phyloP scores from a whole-genome alignment of 768 basidiomycete species.

The Pholiota microspora region DNA sequence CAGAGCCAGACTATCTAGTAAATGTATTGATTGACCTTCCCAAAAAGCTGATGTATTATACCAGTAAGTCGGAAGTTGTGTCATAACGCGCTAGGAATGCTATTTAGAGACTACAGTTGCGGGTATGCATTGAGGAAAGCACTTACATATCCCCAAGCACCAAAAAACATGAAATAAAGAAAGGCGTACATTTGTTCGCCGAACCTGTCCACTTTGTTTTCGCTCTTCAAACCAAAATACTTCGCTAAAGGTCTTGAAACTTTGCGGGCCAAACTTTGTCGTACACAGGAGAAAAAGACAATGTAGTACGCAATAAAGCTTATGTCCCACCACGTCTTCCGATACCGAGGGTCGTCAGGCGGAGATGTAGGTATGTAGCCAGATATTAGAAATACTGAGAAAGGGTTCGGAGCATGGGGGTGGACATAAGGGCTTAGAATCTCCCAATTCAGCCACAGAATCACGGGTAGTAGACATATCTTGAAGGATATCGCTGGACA shows the following conservation, averaged over 20 bases:
- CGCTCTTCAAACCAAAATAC: constrained; percentile 65
- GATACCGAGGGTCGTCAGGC: constrained; percentile 57
- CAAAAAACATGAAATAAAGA: constrained; percentile 72
- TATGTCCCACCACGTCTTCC: constrained; percentile 74
- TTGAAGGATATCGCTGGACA: constrained; percentile 63
- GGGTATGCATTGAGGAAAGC: not conserved
- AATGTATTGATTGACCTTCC: constrained; percentile 49
- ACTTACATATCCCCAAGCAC: constrained; percentile 78
- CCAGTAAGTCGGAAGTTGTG: constrained; percentile 80
- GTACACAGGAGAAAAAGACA: constrained; percentile 85
- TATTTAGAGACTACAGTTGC: not conserved
- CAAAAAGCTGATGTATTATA: constrained; percentile 82
- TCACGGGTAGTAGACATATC: constrained; percentile 56
- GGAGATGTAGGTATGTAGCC: constrained; percentile 52
- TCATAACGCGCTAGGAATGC: constrained; percentile 71
- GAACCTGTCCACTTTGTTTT: constrained; percentile 75
- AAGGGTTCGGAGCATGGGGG: constrained; percentile 63
- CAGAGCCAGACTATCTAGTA: not conserved
- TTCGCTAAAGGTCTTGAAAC: constrained; percentile 67
- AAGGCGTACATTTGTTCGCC: constrained; percentile 90
- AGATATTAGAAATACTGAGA: constrained; percentile 73
- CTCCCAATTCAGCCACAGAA: constrained; percentile 68
- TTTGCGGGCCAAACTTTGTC: constrained; percentile 70
- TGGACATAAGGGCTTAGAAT: constrained; percentile 43
- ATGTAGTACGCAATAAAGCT: constrained; percentile 81